Base-by-base conservation (phyloP, 345 rosid genomes). In the Aegle marmelos region DNA sequence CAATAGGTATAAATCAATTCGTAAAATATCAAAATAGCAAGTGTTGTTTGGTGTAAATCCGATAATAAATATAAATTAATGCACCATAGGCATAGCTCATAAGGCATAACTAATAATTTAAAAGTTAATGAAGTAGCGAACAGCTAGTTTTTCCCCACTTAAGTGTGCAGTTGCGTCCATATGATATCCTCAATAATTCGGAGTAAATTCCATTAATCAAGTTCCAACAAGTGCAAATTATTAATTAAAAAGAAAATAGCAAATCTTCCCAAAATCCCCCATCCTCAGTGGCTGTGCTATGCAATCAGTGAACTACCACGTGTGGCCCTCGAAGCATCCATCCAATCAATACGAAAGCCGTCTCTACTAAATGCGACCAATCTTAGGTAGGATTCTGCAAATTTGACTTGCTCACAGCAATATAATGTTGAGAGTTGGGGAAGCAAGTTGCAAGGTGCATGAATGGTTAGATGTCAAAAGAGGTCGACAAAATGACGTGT, bases 81-180 rank as follows among this genome's bases (percentile, higher is more conserved):
- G 39, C 4, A 28, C 14, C 21, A 68, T 41, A 68, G 27, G 27
- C 22, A 39, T 7, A 14, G 19, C 24, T 16, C 13, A 34, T 1
- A 13, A 62, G 13, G 25, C 21, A 41, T 7, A 6, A 19, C 24
- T 7, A 22, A n/a, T 4, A 24, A 62, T 36, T 13, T 37, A 39
- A 27, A 59, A 39, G 56, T 4, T 8, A 72, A 72, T 56, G 10
- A 30, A 33, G 78, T 69, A 48, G 54, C 70, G 48, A 76, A 78
- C 74, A 45, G 80, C 77, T 72, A 65, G 34, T 57, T 56, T 57
- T 56, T 65, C 45, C 74, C 74, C 74, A 76, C 77, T 75, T 75
- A 24, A 28, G 16, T 76, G 17, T n/a, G 59, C 59, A 13, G 62
- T 75, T 64, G 78, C n/a, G 61, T 7, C 50, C 78, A 75, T 50